Evolutionary conservation across 257 asterid species (phyloP).

Genomic region (Solanum etuberosum): DNA sequence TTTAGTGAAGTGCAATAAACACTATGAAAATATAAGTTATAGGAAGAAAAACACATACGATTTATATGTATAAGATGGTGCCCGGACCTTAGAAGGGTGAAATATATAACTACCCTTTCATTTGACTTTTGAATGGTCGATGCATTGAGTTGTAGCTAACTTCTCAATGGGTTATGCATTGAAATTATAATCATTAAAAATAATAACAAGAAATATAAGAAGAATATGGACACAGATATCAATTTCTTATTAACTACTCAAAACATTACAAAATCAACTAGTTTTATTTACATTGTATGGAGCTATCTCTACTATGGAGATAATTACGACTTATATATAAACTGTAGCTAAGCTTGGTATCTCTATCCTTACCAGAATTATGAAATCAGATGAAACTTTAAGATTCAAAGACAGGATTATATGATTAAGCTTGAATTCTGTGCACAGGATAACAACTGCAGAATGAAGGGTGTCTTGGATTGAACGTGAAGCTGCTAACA

Average conservation of each 20-base stretch:
- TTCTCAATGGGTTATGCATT: neutral
- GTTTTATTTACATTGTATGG: neutral
- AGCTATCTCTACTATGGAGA: neutral
- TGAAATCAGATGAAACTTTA: neutral
- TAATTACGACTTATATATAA: neutral
- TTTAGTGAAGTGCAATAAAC: neutral
- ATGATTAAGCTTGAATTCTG: neutral
- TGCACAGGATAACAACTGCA: neutral
- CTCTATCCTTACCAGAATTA: neutral
- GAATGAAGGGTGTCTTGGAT: neutral
- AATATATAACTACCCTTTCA: neutral
- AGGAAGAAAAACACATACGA: neutral
- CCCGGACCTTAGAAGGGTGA: neutral
- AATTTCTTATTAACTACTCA: neutral
- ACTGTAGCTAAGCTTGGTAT: neutral
- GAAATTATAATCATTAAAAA: neutral
- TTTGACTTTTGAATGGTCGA: neutral
- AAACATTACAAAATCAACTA: neutral
- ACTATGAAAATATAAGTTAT: neutral
- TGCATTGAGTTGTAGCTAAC: neutral
- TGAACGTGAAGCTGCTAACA: neutral
- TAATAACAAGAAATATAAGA: neutral
- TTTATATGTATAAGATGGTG: neutral
- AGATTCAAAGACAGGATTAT: neutral
- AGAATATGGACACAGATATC: neutral